phyloP scores from a whole-genome alignment of 2,329 filamentous ascomycete genomes.

The Clonostachys solani region DNA sequence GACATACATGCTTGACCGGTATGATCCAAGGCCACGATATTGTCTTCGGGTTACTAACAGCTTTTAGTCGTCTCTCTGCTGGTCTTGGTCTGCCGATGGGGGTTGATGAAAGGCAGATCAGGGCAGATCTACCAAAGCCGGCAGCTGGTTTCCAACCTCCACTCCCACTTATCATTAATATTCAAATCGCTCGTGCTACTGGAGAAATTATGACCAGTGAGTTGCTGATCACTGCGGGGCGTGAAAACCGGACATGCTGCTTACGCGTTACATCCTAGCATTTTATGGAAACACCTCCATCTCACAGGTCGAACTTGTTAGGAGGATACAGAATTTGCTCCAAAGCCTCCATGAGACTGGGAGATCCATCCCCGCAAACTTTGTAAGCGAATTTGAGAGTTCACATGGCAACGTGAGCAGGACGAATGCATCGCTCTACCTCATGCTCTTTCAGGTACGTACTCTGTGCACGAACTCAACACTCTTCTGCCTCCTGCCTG shows the following conservation, averaged over 20 bases:
- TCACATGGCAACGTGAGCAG: constrained; percentile 11
- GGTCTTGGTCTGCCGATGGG: constrained; percentile 15
- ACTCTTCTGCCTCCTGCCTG: background rate
- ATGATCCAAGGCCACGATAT: background rate
- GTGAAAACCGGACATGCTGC: too few relatives aligned
- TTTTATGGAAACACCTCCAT: constrained; percentile 15
- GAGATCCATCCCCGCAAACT: constrained; percentile 12
- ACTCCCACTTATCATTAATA: constrained; percentile 15
- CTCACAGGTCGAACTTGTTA: constrained; percentile 16
- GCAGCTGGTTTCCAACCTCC: constrained; percentile 16
- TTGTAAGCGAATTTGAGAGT: constrained; percentile 13
- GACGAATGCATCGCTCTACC: constrained; percentile 16
- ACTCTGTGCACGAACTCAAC: background rate
- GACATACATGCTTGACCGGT: constrained; percentile 20
- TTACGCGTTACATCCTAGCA: constrained; percentile 4
- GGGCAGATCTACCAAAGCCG: constrained; percentile 14
- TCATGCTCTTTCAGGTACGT: constrained; percentile 17
- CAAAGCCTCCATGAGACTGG: constrained; percentile 13
- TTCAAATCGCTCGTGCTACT: constrained; percentile 16
- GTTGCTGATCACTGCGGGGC: background rate
- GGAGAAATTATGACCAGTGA: constrained; percentile 19
- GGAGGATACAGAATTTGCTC: constrained; percentile 12
- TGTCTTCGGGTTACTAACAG: background rate
- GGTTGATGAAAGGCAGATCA: constrained; percentile 17
- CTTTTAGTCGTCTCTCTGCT: constrained; percentile 14